Conservation (phyloP, 345 rosid genomes). For the Moringa oleifera region DNA sequence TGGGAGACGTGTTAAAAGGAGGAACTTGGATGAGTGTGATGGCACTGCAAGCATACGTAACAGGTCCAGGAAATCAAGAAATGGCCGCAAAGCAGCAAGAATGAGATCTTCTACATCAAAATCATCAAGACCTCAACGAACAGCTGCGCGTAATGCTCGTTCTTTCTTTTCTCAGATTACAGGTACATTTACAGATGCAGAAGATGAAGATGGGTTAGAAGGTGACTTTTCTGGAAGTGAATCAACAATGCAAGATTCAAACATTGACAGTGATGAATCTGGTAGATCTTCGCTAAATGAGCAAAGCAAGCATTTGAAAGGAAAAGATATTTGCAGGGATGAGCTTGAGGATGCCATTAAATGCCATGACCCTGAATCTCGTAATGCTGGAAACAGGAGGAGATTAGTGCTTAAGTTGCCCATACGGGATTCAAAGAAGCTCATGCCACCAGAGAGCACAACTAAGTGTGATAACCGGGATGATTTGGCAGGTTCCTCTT, state of each 20-base stretch:
- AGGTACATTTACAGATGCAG: slow-evolving; percentile 70
- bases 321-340: slow-evolving; percentile 53
- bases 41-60: slow-evolving; percentile 43
- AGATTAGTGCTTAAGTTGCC: slow-evolving; percentile 83
- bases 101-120: slow-evolving; percentile 61
- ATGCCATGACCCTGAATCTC: slow-evolving; percentile 38
- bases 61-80: slow-evolving; percentile 44
- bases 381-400: slow-evolving; percentile 46
- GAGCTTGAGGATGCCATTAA: slow-evolving; percentile 41
- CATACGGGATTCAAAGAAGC: slow-evolving; percentile 45
- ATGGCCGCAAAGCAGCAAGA: slow-evolving; percentile 45
- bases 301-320: slow-evolving; percentile 53
- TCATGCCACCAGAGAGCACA: slow-evolving; percentile 25
- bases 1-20: slow-evolving; percentile 89
- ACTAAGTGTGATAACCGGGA: slow-evolving; percentile 18
- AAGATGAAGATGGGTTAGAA: slow-evolving; percentile 68
- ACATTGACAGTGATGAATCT: slow-evolving; percentile 59
- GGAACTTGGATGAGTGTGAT: slow-evolving; percentile 68
- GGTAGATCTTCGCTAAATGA: slow-evolving; percentile 45
- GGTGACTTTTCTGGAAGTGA: slow-evolving; percentile 70
- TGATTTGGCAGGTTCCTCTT: slow-evolving; percentile 42
- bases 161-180: slow-evolving; percentile 76
- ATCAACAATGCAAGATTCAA: slow-evolving; percentile 51
- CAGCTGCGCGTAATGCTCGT: slow-evolving; percentile 93
- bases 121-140: slow-evolving; percentile 84